These are phyloP conservation scores for Pseudopyricularia cyperi DNA, from an alignment of 2,329 filamentous ascomycete species.

Conservation along the genomic window DNA sequence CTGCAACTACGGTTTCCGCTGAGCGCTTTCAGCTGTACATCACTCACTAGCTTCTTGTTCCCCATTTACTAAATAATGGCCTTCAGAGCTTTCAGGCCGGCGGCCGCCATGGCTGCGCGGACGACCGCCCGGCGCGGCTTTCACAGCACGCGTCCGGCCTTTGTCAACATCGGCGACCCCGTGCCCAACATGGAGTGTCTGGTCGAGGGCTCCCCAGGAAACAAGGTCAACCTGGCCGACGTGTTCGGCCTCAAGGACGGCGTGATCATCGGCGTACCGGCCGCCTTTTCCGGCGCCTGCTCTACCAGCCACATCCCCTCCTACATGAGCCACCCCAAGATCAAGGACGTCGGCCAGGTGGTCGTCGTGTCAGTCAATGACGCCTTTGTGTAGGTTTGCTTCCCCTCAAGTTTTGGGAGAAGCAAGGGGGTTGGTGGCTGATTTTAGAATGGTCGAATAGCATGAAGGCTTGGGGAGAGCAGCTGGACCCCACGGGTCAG, in stretches of 20 bases:
- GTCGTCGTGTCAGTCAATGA: constrained; percentile 93
- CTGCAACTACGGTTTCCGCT: not conserved
- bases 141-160: constrained; percentile 47
- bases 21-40: too few relatives aligned
- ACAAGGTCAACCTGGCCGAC: constrained; percentile 75
- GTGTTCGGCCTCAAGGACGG: constrained; percentile 62
- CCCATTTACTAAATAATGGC: constrained; percentile 1
- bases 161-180: constrained; percentile 66
- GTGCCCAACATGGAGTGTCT: constrained; percentile 68
- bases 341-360: constrained; percentile 69
- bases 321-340: constrained; percentile 67
- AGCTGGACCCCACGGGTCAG: constrained; percentile 60
- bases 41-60: too few relatives aligned
- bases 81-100: constrained; percentile 1
- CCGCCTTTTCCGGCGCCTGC: constrained; percentile 53
- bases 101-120: constrained; percentile 4
- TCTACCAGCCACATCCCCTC: constrained; percentile 64
- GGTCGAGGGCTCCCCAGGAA: constrained; percentile 75
- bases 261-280: constrained; percentile 74
- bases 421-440: not conserved
- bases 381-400: constrained; percentile 65
- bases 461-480: constrained; percentile 79
- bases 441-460: constrained; percentile 26
- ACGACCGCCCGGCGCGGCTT: constrained; percentile 27
- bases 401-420: not conserved